Evolutionary conservation across 1,284 basidiomycete species (phyloP).

Genomic region (Ganoderma lucidum): DNA sequence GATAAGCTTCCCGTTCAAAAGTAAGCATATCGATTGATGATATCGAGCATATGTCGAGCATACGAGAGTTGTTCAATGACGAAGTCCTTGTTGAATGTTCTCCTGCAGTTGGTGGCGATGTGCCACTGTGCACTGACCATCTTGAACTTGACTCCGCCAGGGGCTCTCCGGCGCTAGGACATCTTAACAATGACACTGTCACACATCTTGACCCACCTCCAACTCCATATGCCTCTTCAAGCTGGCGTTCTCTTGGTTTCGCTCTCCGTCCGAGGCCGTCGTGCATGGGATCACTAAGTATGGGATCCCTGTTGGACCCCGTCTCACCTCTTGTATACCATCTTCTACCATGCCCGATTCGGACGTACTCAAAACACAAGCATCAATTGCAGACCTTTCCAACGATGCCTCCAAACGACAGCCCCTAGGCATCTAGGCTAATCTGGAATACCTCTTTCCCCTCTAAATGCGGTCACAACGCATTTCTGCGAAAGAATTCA

Average conservation of each 20-base stretch:
- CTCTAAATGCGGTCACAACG: neutral
- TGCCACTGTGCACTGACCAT: too few relatives aligned
- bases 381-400: neutral
- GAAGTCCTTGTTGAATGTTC: neutral
- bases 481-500: neutral
- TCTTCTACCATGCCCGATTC: neutral
- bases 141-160: too few relatives aligned
- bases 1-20: conserved; percentile 6
- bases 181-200: too few relatives aligned
- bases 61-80: neutral
- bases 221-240: neutral
- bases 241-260: neutral
- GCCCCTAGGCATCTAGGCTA: neutral
- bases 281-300: too few relatives aligned
- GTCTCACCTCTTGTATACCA: neutral
- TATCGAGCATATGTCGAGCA: neutral
- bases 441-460: neutral
- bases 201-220: neutral
- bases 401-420: neutral
- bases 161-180: too few relatives aligned
- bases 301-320: neutral
- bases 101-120: too few relatives aligned
- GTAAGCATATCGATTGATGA: conserved; percentile 13
- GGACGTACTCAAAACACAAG: neutral
- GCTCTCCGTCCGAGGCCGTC: neutral